Evolutionary conservation across 768 basidiomycete species (phyloP), one percentile per base, ranked within the genome.

Genomic region (Plicaturopsis crispa): DNA sequence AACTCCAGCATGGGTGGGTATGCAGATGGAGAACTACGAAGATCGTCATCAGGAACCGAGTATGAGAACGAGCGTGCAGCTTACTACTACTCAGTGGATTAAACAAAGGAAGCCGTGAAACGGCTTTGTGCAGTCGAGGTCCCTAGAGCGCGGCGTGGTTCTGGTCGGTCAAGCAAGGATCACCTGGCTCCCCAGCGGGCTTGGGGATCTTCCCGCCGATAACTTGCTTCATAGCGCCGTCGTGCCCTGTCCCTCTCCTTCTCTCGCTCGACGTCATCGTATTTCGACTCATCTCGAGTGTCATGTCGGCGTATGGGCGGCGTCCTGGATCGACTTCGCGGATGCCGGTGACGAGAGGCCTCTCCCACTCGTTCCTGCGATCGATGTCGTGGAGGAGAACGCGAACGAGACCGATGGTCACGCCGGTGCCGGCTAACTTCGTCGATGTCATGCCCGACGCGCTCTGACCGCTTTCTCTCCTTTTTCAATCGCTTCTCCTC

Each of bases 401-500:
- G 61, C 10, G 66, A 66, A 26, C 59, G 63, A 24, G 60, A 53
- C 24, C 53, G 58, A 18, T 52, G 46, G 38, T 54, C 49, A 36
- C 40, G 42, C 39, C 44, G 52, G 33, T 47, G 22, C 21, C 46
- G 46, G 32, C 41, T 48, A n/a, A 48, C 41, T 33, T 52, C 48
- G 12, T 52, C 44, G 24, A 41, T 50, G 34, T 61, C 59, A 33
- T 48, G 45, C 20, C 53, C 58, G n/a, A 46, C 62, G 24, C 56
- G 61, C 45, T 54, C 56, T 41, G 59, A 53, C 38, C 62, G 63
- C 39, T 62, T 62, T 47, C 65, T 62, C 48, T 77, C 75, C 53
- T 75, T 80, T 42, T 62, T 66, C 4, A 63, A 67, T n/a, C 70
- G 64, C 48, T 71, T 78, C 56, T 73, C 73, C 49, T 75, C 80